These are phyloP conservation scores for Delphinella strobiligena DNA, from an alignment of 2,329 filamentous ascomycete genomes.

Conservation along the genomic window DNA sequence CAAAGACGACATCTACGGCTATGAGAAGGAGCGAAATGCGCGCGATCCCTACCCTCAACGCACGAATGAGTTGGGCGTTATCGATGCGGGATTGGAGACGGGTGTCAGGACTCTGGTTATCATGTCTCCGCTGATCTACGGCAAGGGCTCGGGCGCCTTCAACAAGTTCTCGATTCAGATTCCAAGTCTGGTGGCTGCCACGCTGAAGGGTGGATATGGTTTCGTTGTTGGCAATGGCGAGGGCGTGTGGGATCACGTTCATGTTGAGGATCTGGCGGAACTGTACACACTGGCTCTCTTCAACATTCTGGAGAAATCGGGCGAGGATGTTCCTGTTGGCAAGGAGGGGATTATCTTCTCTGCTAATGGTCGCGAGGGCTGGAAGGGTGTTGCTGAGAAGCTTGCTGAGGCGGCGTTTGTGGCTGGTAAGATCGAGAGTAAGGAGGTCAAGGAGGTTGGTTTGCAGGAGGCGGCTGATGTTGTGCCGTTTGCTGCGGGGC, in stretches of 20 bases:
- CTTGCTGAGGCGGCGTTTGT: conserved; percentile 23
- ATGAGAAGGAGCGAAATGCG: conserved; percentile 26
- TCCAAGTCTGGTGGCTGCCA: conserved; percentile 21
- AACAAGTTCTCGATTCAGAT: conserved; percentile 29
- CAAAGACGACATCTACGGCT: conserved; percentile 31
- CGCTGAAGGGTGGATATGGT: conserved; percentile 20
- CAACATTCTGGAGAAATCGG: conserved; percentile 17
- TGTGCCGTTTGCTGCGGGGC: too few relatives aligned
- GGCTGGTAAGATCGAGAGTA: conserved; percentile 20
- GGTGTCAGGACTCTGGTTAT: conserved; percentile 35
- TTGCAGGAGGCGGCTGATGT: conserved; percentile 19
- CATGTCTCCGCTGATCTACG: conserved; percentile 38
- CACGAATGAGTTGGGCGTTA: conserved; percentile 31
- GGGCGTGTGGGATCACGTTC: conserved; percentile 32
- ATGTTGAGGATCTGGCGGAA: conserved; percentile 31
- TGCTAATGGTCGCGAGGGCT: conserved; percentile 28
- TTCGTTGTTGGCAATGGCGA: conserved; percentile 26
- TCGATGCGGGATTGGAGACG: conserved; percentile 26
- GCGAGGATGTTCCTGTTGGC: conserved; percentile 22
- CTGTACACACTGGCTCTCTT: conserved; percentile 29
- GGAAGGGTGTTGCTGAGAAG: conserved; percentile 26
- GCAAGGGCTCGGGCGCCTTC: conserved; percentile 31
- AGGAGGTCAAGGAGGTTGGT: conserved; percentile 15
- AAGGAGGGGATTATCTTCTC: conserved; percentile 33
- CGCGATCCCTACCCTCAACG: conserved; percentile 30